Conservation (phyloP, 768 basidiomycete genomes). For the Suillus bovinus region DNA sequence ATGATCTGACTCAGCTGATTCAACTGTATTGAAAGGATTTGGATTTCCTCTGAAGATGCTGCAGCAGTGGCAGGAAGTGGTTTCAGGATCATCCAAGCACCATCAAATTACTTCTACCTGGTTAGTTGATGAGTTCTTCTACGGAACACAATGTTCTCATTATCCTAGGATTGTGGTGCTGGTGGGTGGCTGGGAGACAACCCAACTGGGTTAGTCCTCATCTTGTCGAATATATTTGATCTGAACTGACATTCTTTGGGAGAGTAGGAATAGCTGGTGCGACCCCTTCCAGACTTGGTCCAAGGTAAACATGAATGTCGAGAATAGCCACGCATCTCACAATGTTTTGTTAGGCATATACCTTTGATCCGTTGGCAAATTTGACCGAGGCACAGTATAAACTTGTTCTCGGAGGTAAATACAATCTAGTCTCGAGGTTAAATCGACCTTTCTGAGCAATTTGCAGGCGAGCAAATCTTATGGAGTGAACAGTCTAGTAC, state of each 20-base stretch:
- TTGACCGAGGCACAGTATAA: constrained; percentile 45
- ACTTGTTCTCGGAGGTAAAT: constrained; percentile 69
- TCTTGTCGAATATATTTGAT: not conserved
- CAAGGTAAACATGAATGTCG: constrained; percentile 41
- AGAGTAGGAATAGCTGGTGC: constrained; percentile 62
- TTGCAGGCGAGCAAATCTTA: constrained; percentile 58
- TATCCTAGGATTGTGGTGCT: constrained; percentile 59
- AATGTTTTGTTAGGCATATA: constrained; percentile 47
- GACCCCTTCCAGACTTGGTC: constrained; percentile 84
- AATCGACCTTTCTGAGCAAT: not conserved
- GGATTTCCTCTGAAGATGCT: constrained; percentile 68
- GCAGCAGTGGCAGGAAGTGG: constrained; percentile 60
- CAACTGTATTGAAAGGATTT: constrained; percentile 47
- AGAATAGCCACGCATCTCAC: constrained; percentile 16
- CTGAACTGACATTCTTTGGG: constrained; percentile 4
- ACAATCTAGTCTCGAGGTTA: not conserved
- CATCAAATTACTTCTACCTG: constrained; percentile 80
- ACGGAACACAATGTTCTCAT: not conserved
- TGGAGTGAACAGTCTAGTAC: constrained; percentile 77
- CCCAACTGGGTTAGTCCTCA: constrained; percentile 38
- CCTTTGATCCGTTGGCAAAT: constrained; percentile 70
- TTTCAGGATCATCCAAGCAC: constrained; percentile 62
- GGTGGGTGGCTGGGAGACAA: constrained; percentile 68
- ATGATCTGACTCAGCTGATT: constrained; percentile 10
- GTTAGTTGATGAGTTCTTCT: constrained; percentile 3